Evolutionary conservation across 176 grass and related monocot species (phyloP).

Genomic region (Eleusine indica): DNA sequence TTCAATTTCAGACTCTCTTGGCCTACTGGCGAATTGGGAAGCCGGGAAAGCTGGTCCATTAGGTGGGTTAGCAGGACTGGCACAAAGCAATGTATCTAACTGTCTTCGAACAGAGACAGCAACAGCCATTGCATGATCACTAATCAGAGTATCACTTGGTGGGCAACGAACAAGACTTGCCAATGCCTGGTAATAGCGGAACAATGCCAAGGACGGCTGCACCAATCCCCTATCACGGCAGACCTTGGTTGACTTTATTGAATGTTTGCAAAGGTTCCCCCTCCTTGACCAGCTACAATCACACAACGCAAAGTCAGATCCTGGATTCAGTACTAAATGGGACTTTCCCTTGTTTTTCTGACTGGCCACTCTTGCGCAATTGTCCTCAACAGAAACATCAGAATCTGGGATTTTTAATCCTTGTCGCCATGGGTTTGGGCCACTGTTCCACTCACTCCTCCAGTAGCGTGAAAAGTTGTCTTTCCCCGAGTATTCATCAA

Average conservation of each 20-base stretch:
- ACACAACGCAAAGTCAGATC: slow-evolving; percentile 84
- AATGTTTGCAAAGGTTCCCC: slow-evolving; percentile 95
- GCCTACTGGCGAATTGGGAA: slow-evolving; percentile 32
- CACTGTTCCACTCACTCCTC: slow-evolving; percentile 84
- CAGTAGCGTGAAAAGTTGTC: slow-evolving; percentile 79
- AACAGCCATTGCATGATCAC: slow-evolving; percentile 80
- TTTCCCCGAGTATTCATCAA: slow-evolving; percentile 83
- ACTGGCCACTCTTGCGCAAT: slow-evolving; percentile 63
- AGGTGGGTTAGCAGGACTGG: slow-evolving; percentile 26
- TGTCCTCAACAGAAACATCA: slow-evolving; percentile 62
- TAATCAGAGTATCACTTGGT: slow-evolving; percentile 65
- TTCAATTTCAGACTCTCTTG: slow-evolving; percentile 27
- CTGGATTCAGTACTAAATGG: slow-evolving; percentile 70
- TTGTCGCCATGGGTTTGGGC: slow-evolving; percentile 61
- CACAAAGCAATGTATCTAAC: slow-evolving; percentile 54
- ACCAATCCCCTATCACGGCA: slow-evolving; percentile 65
- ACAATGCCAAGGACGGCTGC: slow-evolving; percentile 61
- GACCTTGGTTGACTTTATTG: slow-evolving; percentile 63
- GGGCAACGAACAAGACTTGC: slow-evolving; percentile 71
- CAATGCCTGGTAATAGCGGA: slow-evolving; percentile 67
- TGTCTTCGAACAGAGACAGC: slow-evolving; percentile 73
- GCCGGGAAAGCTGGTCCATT: slow-evolving; percentile 7
- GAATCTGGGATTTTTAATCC: slow-evolving; percentile 68
- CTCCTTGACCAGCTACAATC: slow-evolving; percentile 80
- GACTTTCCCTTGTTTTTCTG: slow-evolving; percentile 64